Evolutionary conservation across 2,329 filamentous ascomycete genomes (phyloP).

Genomic region (Nothomitra cinnamomea): DNA sequence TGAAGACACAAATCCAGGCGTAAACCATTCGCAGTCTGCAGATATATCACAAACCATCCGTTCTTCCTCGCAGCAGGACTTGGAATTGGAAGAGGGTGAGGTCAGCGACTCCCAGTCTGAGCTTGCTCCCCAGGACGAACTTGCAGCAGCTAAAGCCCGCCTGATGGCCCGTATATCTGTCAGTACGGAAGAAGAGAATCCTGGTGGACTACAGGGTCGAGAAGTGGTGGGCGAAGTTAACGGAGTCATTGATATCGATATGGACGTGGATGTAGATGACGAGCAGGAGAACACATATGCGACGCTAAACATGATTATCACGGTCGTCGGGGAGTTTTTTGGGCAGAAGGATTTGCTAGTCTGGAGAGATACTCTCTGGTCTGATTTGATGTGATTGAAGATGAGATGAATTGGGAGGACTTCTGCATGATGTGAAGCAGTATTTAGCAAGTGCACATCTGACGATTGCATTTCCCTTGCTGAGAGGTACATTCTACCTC

Average conservation of each 20-base stretch:
- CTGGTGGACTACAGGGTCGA: constrained; percentile 19
- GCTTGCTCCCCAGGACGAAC: constrained; percentile 15
- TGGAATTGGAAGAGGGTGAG: constrained; percentile 8
- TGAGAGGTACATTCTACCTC: no score
- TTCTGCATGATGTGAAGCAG: no score
- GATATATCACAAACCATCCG: constrained; percentile 4
- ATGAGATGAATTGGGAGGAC: no score
- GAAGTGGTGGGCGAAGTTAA: constrained; percentile 23
- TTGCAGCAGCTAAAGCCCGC: constrained; percentile 33
- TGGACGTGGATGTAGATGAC: constrained; percentile 15
- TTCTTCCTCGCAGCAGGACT: background rate
- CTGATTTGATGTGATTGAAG: no score
- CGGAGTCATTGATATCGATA: constrained; percentile 13
- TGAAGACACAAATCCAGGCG: constrained; percentile 5
- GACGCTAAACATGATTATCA: constrained; percentile 86
- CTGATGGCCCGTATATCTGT: constrained; percentile 17
- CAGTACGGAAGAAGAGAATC: constrained; percentile 30
- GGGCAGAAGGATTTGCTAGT: constrained; percentile 75
- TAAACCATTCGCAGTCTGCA: background rate
- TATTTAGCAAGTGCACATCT: no score
- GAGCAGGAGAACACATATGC: constrained; percentile 29
- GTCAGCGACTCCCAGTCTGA: constrained; percentile 7
- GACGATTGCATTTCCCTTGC: no score
- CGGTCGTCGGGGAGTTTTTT: constrained; percentile 72
- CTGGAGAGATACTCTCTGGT: constrained; percentile 38